Conservation (phyloP, 2,329 filamentous ascomycete genomes). For the Trichoderma guizhouense region DNA sequence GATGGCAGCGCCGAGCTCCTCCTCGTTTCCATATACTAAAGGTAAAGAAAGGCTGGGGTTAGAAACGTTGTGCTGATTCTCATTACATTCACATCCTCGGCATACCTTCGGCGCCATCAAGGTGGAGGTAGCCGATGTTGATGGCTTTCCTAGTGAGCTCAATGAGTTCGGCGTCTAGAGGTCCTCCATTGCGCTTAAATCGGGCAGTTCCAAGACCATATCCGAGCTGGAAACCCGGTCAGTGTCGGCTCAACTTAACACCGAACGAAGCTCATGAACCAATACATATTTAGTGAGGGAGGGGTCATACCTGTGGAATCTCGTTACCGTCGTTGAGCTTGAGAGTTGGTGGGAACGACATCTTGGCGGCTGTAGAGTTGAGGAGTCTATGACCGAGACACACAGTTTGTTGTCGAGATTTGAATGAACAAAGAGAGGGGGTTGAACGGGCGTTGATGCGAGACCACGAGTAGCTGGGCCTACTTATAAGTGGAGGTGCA, state of each 20-base stretch:
- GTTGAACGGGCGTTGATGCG: background rate
- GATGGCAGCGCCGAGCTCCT: slow-evolving; percentile 69
- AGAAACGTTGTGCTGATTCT: background rate
- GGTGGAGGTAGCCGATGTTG: slow-evolving; percentile 65
- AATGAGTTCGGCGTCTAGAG: slow-evolving; percentile 53
- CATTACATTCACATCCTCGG: background rate
- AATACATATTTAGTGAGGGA: background rate
- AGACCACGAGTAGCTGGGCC: background rate
- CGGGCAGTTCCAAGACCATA: slow-evolving; percentile 71
- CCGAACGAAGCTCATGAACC: background rate
- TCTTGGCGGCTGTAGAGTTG: background rate
- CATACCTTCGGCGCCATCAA: slow-evolving; percentile 70
- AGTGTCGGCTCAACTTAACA: background rate
- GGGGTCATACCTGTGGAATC: slow-evolving; percentile 60
- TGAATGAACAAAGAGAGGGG: background rate
- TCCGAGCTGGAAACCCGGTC: slow-evolving; percentile 48
- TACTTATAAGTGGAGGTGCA: slow-evolving; percentile 16
- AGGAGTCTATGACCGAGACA: background rate
- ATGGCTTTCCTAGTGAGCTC: slow-evolving; percentile 59
- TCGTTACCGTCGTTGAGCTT: slow-evolving; percentile 72
- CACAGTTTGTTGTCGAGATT: background rate
- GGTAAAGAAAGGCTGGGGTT: slow-evolving; percentile 15
- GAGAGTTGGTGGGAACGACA: slow-evolving; percentile 34
- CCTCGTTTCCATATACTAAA: slow-evolving; percentile 61
- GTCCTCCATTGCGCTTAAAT: slow-evolving; percentile 47